Conservation (phyloP, 495 filamentous ascomycete genomes). For the Aspergillus sparsus region DNA sequence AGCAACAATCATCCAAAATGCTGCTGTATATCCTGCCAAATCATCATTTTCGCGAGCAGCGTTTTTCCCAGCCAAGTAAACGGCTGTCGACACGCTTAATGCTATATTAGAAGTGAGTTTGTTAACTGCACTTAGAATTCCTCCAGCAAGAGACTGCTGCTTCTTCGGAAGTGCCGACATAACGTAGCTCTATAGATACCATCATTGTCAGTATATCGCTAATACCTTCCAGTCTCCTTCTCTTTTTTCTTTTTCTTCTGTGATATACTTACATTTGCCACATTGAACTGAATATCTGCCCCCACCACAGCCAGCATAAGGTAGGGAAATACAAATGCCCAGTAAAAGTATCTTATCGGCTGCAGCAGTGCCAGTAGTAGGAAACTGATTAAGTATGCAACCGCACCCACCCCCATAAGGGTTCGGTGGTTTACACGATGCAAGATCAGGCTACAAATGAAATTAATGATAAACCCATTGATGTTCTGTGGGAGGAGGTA, state of each 20-base stretch:
- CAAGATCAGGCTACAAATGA: slow-evolving; percentile 55
- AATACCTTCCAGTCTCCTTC: too few relatives aligned
- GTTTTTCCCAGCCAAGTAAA: slow-evolving; percentile 9
- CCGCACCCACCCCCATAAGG: slow-evolving; percentile 46
- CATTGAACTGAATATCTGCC: slow-evolving; percentile 61
- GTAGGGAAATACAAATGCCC: slow-evolving; percentile 55
- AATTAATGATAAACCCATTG: slow-evolving; percentile 53
- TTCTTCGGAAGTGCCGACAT: slow-evolving; percentile 39
- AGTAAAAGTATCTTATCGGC: slow-evolving; percentile 52
- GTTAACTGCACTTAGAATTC: slow-evolving; percentile 42
- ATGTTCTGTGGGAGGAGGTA: slow-evolving; percentile 59
- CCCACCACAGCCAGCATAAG: slow-evolving; percentile 53
- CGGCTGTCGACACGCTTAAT: slow-evolving; percentile 7
- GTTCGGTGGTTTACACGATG: slow-evolving; percentile 53
- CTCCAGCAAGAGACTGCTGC: slow-evolving; percentile 40
- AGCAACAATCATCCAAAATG: slow-evolving; percentile 9
- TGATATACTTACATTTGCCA: slow-evolving; percentile 49
- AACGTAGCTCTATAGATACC: slow-evolving; percentile 27
- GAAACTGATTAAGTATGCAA: slow-evolving; percentile 50
- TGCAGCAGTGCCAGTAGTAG: slow-evolving; percentile 53
- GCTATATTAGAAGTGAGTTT: slow-evolving; percentile 27
- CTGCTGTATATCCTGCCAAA: slow-evolving; percentile 4
- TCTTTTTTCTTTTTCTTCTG: too few relatives aligned
- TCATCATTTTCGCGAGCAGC: not conserved
- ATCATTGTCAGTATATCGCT: not conserved